Evolutionary conservation across 2,329 filamentous ascomycete species (phyloP).

Genomic region (Hirsutella minnesotensis): DNA sequence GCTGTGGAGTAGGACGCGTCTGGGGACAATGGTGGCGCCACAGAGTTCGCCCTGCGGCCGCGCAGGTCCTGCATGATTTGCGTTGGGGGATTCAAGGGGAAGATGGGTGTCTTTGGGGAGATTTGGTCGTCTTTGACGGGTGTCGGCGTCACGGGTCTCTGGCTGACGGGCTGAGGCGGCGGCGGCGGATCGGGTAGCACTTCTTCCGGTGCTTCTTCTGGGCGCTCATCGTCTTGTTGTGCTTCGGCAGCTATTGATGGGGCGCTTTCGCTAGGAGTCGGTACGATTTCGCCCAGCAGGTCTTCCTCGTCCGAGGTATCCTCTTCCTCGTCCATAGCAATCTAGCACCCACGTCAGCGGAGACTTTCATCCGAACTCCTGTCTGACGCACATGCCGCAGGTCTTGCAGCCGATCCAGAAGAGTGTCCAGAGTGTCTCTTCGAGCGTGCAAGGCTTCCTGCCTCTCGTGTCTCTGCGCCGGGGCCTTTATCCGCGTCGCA

Average conservation of each 20-base stretch:
- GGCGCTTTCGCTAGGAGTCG: slow-evolving; percentile 41
- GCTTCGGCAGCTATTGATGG: slow-evolving; percentile 24
- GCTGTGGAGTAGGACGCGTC: slow-evolving; percentile 20
- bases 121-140: slow-evolving; percentile 4
- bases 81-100: slow-evolving; percentile 10
- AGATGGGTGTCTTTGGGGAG: slow-evolving; percentile 6
- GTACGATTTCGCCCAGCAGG: slow-evolving; percentile 40
- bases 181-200: slow-evolving; percentile 6
- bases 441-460: slow-evolving; percentile 54
- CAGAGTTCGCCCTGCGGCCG: slow-evolving; percentile 15
- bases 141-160: slow-evolving; percentile 5
- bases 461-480: slow-evolving; percentile 43
- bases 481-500: slow-evolving; percentile 44
- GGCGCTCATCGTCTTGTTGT: slow-evolving; percentile 6
- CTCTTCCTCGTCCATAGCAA: slow-evolving; percentile 21
- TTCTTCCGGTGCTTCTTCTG: slow-evolving; percentile 6
- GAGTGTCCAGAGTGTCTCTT: slow-evolving; percentile 51
- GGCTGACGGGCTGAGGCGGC: slow-evolving; percentile 2
- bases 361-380: neutral
- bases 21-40: slow-evolving; percentile 8
- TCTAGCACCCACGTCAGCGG: slow-evolving; percentile 10
- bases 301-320: slow-evolving; percentile 44
- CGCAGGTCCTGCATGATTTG: slow-evolving; percentile 23
- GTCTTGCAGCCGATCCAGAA: slow-evolving; percentile 56
- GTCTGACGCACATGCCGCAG: slow-evolving; percentile 43